Evolutionary conservation across 805 yeast species (phyloP).

Genomic region (Kodamaea sagamina): DNA sequence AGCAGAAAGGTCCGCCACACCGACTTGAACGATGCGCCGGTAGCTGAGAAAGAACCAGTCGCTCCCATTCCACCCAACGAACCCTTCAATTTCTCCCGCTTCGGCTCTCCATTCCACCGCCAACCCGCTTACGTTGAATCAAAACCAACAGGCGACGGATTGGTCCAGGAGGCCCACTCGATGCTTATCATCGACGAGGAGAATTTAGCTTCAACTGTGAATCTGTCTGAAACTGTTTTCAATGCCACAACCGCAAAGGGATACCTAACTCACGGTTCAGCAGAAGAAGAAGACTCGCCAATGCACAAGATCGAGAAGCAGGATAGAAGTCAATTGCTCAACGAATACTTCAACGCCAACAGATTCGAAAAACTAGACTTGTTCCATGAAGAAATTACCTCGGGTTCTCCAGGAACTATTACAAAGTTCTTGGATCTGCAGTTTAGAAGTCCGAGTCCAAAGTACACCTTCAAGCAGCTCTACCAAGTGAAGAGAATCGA

Average conservation of each 20-base stretch:
- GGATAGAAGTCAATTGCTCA: not conserved
- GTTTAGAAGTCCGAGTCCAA: not conserved
- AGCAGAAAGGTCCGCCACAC: slow-evolving; percentile 22
- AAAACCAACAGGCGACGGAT: slow-evolving; percentile 15
- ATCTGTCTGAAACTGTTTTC: not conserved
- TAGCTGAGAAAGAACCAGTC: not conserved
- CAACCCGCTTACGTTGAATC: not conserved
- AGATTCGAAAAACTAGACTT: slow-evolving; percentile 10
- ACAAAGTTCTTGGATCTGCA: slow-evolving; percentile 10
- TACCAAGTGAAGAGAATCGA: slow-evolving; percentile 4
- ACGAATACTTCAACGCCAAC: not conserved
- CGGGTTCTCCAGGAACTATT: not conserved
- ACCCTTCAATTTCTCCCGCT: not conserved
- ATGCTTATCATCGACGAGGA: not conserved
- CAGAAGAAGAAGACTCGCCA: not conserved
- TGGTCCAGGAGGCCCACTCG: slow-evolving; percentile 12
- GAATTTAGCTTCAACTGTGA: not conserved
- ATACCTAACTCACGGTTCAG: too few relatives aligned
- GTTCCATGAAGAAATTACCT: slow-evolving; percentile 11
- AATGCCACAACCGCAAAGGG: not conserved
- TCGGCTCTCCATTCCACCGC: not conserved
- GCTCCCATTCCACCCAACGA: not conserved
- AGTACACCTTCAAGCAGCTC: slow-evolving; percentile 14
- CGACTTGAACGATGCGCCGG: slow-evolving; percentile 3
- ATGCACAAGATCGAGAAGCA: not conserved